Base-by-base conservation (phyloP, 2,329 filamentous ascomycete species). In the Fusarium tjaetaba region DNA sequence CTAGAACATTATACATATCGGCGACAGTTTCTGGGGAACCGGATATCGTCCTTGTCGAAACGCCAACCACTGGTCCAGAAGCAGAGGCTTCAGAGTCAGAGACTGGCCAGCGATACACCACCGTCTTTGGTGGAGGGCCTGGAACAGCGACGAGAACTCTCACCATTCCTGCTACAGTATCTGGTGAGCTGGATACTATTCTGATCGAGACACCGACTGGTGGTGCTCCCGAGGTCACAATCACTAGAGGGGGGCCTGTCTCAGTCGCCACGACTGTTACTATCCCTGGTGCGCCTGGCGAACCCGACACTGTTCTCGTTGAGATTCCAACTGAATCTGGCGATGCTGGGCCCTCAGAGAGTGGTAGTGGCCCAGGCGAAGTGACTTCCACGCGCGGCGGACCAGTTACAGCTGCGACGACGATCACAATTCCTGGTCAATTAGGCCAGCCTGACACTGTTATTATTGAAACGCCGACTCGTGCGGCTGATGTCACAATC, bases 11-110 rank as follows among this genome's bases (percentile, higher is more conserved):
- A 3, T 71, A 61, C 18, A 43, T 67, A 4, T 55, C 66, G 1
- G 59, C 70, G 5, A 72, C 70, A 14, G 18, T 28, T 0, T 62
- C 70, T 11, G 60, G 67, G 0, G 65, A 72, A 4, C 32, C 61
- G 0, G 70, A 70, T 4, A 72, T 39, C 1, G 58, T 73, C 1
- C 34, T 73, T 14, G n/a, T 73, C 1, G 66, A 73, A 15, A 73
- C 71, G 0, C 71, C 71, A 18, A 56, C 43, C 2, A 42, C 56
- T 0, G 48, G 28, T 0, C 18, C 5, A 4, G 56, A 55, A 1
- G 7, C 16, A 13, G 32, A 56, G 13, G 20, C 24, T 3, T 49
- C 59, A 16, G 34, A 26, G 8, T 11, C 28, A 2, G 26, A 11
- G 14, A n/a, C 34, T 9, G 51, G 11, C 1, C 45, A 24, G 3